Base-by-base conservation (phyloP, 2,329 filamentous ascomycete species). In the Trichoderma sp. region DNA sequence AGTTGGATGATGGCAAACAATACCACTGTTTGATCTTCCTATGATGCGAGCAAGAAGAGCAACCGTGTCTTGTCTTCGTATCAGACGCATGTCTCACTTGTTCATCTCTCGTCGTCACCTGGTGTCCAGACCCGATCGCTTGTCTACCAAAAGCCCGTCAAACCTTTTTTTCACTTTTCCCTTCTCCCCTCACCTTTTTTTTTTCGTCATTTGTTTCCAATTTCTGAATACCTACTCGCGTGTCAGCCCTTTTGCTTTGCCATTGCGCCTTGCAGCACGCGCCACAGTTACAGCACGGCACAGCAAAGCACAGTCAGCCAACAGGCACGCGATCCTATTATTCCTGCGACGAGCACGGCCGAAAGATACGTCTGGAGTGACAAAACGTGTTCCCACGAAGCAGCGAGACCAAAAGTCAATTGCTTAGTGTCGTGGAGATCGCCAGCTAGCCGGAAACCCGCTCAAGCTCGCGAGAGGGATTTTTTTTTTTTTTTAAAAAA, bases 351-450 rank as follows among this genome's bases (percentile, higher is more conserved):
- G 11, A 49, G 47, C 47, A 49, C 19, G 5, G n/a, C 47, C 21
- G 4, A 49, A 10, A 13, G n/a, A 49, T 31, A 29, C n/a, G 13
- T 6, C 33, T 19, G 27, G 7, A 16, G 24, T 31, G 52, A 43
- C 61, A 16, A 62, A 62, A 31, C 24, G 47, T 43, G 33, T 43
- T 52, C 49, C 33, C 47, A 49, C n/a, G 24, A 1, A 24, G 29
- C 1, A 31, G 31, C 31, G 19, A 35, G 16, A 4, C 27, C 29
- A 52, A 52, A 29, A 33, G 29, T 11, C 61, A 52, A 64, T 21
- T 56, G 35, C 19, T 10, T 57, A 57, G 55, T 55, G 49, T 40
- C 61, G 61, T 64, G 61, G 64, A 49, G 64, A 68, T 68, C 64
- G 64, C 64, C 64, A 68, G 21, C 27, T 52, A 58, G n/a, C 57